Evolutionary conservation across 352 stramenopile species (phyloP).

Genomic region (Globisporangium heterothallicum): DNA sequence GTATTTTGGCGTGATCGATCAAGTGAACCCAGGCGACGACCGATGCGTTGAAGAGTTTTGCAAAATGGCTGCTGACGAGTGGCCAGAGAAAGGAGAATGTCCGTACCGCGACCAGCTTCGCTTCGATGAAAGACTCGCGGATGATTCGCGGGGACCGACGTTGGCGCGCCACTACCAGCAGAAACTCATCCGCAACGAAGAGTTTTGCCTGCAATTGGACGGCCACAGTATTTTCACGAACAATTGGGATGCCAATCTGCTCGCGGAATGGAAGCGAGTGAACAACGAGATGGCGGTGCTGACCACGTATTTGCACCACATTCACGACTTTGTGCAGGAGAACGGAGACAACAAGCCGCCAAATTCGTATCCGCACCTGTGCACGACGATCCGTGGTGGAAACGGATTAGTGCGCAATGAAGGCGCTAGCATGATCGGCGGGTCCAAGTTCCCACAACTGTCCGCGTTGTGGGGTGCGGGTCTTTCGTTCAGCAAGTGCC

Average conservation of each 20-base stretch:
- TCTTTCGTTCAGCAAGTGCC: constrained; percentile 82
- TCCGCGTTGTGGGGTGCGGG: constrained; percentile 70
- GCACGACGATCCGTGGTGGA: constrained; percentile 62
- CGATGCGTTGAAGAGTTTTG: constrained; percentile 76
- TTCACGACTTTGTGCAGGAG: constrained; percentile 74
- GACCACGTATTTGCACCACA: constrained; percentile 77
- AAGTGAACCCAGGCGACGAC: constrained; percentile 65
- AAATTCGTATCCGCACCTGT: constrained; percentile 63
- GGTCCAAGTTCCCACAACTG: constrained; percentile 68
- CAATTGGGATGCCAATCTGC: constrained; percentile 67
- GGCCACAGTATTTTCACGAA: constrained; percentile 86
- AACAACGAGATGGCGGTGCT: constrained; percentile 84
- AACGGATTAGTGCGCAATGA: constrained; percentile 68
- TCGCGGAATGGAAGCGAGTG: constrained; percentile 67
- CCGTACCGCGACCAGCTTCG: constrained; percentile 69
- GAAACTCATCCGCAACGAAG: constrained; percentile 64
- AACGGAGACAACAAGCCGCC: constrained; percentile 71
- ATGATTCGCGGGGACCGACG: constrained; percentile 73
- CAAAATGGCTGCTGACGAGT: constrained; percentile 62
- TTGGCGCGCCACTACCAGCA: constrained; percentile 79
- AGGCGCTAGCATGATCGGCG: constrained; percentile 75
- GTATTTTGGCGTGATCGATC: constrained; percentile 80
- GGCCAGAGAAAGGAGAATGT: constrained; percentile 55
- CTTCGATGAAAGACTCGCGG: constrained; percentile 56
- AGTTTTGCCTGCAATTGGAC: constrained; percentile 84